phyloP scores from a whole-genome alignment of 768 basidiomycete species.

The Leucocoprinus leucothites region DNA sequence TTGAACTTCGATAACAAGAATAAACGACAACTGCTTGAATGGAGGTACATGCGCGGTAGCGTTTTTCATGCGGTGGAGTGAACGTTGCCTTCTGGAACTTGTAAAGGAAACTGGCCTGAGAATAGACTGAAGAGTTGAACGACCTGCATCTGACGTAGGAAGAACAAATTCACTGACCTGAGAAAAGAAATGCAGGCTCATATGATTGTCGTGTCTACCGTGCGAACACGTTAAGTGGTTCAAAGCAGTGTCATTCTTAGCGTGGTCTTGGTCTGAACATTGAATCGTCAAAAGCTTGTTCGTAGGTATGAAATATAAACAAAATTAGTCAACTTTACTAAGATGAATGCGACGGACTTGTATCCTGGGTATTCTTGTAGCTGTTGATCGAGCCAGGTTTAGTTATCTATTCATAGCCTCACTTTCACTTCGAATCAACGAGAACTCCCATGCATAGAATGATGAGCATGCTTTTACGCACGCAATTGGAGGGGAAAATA shows the following conservation, averaged over 20 bases:
- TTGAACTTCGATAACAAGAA: constrained; percentile 3
- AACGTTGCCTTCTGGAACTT: neutral
- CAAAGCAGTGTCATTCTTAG: no score
- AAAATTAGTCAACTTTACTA: no score
- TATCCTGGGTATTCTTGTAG: no score
- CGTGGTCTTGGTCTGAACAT: no score
- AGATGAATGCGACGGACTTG: no score
- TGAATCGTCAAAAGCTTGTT: no score
- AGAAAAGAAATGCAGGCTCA: neutral
- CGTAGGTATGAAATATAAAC: no score
- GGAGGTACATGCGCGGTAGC: neutral
- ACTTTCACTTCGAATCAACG: neutral
- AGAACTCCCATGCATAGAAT: neutral
- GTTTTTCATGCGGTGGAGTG: neutral
- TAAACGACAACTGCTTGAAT: neutral
- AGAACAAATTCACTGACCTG: neutral
- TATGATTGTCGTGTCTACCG: no score
- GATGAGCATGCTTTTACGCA: neutral
- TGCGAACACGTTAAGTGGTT: no score
- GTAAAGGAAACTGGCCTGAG: neutral
- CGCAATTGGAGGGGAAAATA: neutral
- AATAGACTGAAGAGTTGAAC: neutral
- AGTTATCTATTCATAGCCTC: neutral
- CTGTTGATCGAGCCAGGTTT: no score
- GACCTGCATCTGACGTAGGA: neutral